Evolutionary conservation across 495 filamentous ascomycete genomes (phyloP).

Genomic region (Xylaria longipes): DNA sequence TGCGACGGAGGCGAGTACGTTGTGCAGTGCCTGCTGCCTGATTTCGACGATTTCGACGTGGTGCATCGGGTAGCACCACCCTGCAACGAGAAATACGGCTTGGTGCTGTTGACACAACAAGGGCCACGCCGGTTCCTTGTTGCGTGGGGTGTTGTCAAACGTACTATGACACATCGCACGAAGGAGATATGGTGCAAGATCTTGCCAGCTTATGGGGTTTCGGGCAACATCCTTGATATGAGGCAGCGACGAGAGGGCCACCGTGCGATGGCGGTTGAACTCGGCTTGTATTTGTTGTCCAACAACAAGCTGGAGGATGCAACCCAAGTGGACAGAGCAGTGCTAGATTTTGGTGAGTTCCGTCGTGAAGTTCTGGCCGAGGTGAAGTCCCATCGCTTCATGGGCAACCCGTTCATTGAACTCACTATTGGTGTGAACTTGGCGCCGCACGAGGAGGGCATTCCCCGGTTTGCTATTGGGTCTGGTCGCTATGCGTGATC

Average conservation of each 20-base stretch:
- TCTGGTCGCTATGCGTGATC: no score
- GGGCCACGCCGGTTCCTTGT: not conserved
- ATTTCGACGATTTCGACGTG: not conserved
- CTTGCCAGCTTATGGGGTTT: not conserved
- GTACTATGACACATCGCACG: not conserved
- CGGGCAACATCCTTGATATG: not conserved
- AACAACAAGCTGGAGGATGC: no score
- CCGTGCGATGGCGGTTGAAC: not conserved
- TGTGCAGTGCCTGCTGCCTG: not conserved
- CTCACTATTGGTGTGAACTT: not conserved
- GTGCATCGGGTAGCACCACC: not conserved
- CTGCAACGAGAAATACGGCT: not conserved
- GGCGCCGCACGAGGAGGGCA: not conserved
- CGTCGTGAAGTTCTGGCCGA: not conserved
- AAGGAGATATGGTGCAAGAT: constrained; percentile 7
- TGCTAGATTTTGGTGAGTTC: not conserved
- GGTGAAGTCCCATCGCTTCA: not conserved
- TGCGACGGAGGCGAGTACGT: not conserved
- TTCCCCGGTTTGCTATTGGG: no score
- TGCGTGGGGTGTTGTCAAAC: not conserved
- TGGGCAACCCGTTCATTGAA: not conserved
- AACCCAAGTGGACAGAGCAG: not conserved
- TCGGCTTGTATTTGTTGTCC: no score
- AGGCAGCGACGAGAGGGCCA: no score
- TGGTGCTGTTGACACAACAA: not conserved